Conservation (phyloP, 192 early-diverging fungal genomes). For the Helicostylum pulchrum region DNA sequence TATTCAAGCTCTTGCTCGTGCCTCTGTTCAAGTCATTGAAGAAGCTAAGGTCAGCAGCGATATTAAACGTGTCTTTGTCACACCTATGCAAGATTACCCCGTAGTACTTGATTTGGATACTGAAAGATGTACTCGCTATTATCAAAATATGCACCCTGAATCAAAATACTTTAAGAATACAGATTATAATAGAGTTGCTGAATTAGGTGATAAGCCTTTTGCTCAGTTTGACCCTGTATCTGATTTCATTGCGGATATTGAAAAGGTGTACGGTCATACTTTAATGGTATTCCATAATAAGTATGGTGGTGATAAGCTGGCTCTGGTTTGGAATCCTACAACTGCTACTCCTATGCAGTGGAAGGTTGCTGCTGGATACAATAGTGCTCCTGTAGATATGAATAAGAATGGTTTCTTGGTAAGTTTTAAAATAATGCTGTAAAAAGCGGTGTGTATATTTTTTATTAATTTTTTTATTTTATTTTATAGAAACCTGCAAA, state of each 20-base stretch:
- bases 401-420: slow-evolving; percentile 45
- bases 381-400: slow-evolving; percentile 51
- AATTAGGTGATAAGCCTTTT: slow-evolving; percentile 57
- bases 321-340: slow-evolving; percentile 64
- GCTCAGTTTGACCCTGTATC: slow-evolving; percentile 76
- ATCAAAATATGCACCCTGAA: slow-evolving; percentile 59
- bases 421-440: too few species aligned
- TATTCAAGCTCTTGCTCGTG: slow-evolving; percentile 62
- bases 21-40: slow-evolving; percentile 57
- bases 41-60: slow-evolving; percentile 27
- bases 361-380: slow-evolving; percentile 63
- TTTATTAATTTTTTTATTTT: slow-evolving; percentile 1
- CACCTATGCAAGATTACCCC: slow-evolving; percentile 78
- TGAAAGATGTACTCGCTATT: slow-evolving; percentile 56
- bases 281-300: slow-evolving; percentile 72
- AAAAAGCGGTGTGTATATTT: not conserved
- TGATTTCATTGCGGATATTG: slow-evolving; percentile 66
- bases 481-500: slow-evolving; percentile 27
- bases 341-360: slow-evolving; percentile 52
- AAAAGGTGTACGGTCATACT: slow-evolving; percentile 55
- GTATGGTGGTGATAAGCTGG: slow-evolving; percentile 71
- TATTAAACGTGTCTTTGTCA: slow-evolving; percentile 69
- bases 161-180: slow-evolving; percentile 40
- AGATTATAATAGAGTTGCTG: slow-evolving; percentile 44
- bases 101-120: slow-evolving; percentile 66